These are phyloP conservation scores for Phytophthora tubulina DNA, from an alignment of 352 stramenopile genomes.

Conservation along the genomic window DNA sequence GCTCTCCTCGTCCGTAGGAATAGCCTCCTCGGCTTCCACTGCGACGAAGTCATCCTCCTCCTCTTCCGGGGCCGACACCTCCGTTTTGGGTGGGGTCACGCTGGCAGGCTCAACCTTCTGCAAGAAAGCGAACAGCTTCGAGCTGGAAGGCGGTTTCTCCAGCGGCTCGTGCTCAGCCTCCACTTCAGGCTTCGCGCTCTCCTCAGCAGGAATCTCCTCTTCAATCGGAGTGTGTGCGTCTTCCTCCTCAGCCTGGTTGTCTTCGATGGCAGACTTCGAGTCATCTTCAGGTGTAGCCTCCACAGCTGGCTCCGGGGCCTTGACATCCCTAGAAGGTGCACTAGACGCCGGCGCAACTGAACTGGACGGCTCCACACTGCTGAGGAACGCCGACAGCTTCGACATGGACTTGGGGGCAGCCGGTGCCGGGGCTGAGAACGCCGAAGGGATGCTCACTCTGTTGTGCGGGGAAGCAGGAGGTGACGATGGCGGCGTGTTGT, in stretches of 20 bases:
- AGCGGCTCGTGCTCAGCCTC: conserved; percentile 27
- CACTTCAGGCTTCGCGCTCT: conserved; percentile 23
- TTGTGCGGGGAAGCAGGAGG: conserved; percentile 38
- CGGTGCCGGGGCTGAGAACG: conserved; percentile 39
- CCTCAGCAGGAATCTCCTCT: conserved; percentile 20
- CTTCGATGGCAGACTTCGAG: conserved; percentile 30
- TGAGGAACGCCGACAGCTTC: conserved; percentile 75
- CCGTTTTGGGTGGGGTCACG: conserved; percentile 1
- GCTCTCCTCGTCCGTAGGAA: conserved; percentile 41
- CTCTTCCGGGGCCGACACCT: conserved; percentile 20
- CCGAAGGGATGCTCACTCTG: conserved; percentile 44
- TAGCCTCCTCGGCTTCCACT: conserved; percentile 39
- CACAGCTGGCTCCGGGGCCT: conserved; percentile 21
- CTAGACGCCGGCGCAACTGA: conserved; percentile 19
- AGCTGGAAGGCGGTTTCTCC: conserved; percentile 43
- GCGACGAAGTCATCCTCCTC: conserved; percentile 38
- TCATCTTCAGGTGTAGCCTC: conserved; percentile 36
- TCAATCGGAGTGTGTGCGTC: conserved; percentile 25
- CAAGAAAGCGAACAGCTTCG: conserved; percentile 68
- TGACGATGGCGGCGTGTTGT: conserved; percentile 38
- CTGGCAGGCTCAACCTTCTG: conserved; percentile 50
- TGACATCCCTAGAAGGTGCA: conserved; percentile 31
- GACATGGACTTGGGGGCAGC: conserved; percentile 47
- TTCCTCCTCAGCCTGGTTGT: conserved; percentile 40
- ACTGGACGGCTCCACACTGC: conserved; percentile 52